A percentile compares a stretch with the other conserved stretches of the same genome.
Conservation (phyloP, 257 asterid genomes). For the Solanum commersonii region DNA sequence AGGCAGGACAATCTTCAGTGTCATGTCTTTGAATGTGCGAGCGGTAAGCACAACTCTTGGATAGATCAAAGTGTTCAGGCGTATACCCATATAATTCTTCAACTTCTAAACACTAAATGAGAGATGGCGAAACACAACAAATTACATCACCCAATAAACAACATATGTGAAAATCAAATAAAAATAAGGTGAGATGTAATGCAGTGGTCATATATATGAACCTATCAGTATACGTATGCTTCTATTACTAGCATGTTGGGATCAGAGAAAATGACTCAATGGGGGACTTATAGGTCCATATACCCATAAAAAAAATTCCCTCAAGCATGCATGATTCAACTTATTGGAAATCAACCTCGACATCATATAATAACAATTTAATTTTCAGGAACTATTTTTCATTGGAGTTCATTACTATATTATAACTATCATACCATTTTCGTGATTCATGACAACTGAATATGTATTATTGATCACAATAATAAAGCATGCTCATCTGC, state of each 20-base stretch:
- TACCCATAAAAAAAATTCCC: not conserved
- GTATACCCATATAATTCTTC: not conserved
- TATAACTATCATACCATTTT: not conserved
- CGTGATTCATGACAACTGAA: not conserved
- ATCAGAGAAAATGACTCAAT: too few relatives aligned
- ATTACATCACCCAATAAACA: not conserved
- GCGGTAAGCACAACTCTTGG: too few relatives aligned
- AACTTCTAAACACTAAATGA: not conserved
- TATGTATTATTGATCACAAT: not conserved
- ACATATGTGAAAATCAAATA: not conserved
- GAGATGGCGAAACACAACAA: not conserved
- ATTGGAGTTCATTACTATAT: not conserved
- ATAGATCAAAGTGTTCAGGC: too few relatives aligned
- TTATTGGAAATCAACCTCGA: not conserved
- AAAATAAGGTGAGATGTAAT: not conserved
- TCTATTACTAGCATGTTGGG: not conserved
- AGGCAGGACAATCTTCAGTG: too few relatives aligned
- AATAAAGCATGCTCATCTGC: not conserved
- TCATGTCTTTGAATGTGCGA: too few relatives aligned
- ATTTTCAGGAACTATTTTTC: too few relatives aligned
- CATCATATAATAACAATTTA: too few relatives aligned
- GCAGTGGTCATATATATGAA: not conserved
- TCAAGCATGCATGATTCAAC: not conserved
- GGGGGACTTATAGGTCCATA: not conserved
- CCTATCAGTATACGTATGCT: not conserved